Conservation (phyloP, 768 basidiomycete genomes). For the Symmetrospora coprosmae region DNA sequence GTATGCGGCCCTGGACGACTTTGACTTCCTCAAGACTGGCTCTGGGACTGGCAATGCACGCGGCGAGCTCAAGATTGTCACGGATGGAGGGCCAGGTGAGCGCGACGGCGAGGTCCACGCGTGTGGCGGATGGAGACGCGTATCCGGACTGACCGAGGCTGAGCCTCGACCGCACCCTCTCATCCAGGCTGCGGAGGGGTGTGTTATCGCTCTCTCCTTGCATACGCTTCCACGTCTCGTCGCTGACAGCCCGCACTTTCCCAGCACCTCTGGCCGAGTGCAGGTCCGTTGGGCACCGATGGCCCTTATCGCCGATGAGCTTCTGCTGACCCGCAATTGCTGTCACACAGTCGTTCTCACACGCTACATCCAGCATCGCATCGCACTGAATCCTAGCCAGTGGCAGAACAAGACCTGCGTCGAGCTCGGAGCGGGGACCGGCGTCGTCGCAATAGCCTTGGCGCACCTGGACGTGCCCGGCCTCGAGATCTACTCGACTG, state of each 20-base stretch:
- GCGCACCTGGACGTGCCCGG: background rate
- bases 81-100: constrained; percentile 17
- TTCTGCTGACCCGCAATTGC: background rate
- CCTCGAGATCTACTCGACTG: constrained; percentile 11
- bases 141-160: background rate
- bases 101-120: background rate
- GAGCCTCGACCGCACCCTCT: background rate
- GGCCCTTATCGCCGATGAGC: too few species aligned
- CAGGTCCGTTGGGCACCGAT: background rate
- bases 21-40: constrained; percentile 5
- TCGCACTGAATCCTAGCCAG: background rate
- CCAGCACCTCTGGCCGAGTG: constrained; percentile 14
- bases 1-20: constrained; percentile 11
- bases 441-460: constrained; percentile 4
- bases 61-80: background rate
- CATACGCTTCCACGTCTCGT: background rate
- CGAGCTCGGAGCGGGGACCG: constrained; percentile 19
- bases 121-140: background rate
- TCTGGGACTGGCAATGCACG: too few species aligned
- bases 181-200: constrained; percentile 12
- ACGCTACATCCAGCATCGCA: background rate
- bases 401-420: constrained; percentile 16
- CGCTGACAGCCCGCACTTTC: background rate
- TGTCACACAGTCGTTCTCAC: background rate
- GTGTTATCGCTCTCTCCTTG: background rate